Percentiles rank a stretch among this genome's conserved stretches.
Conservation (phyloP, 805 yeast genomes). For the Saturnispora quitensis region DNA sequence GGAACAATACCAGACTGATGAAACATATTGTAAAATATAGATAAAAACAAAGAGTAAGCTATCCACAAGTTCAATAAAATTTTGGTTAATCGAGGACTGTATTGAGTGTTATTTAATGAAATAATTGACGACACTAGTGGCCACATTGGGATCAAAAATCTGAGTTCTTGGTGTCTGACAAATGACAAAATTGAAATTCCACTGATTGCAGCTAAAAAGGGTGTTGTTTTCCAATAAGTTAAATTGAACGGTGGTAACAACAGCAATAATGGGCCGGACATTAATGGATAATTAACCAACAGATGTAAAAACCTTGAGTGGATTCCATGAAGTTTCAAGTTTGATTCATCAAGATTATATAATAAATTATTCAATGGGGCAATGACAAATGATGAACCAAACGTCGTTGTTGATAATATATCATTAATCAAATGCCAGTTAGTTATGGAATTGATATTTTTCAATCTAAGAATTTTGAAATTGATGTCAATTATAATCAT, state of each 20-base stretch:
- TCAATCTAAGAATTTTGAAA: constrained; percentile 1
- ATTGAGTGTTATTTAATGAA: constrained; percentile 7
- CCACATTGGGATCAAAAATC: constrained; percentile 71
- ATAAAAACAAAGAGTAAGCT: constrained; percentile 50
- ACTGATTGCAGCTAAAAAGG: constrained; percentile 52
- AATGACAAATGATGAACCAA: constrained; percentile 31
- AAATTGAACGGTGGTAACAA: constrained; percentile 35
- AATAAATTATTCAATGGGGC: constrained; percentile 71
- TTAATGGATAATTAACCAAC: constrained; percentile 64
- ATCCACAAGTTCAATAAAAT: constrained; percentile 41
- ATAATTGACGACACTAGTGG: constrained; percentile 61
- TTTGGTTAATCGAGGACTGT: constrained; percentile 12
- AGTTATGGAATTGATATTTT: background rate
- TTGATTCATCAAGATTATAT: constrained; percentile 54
- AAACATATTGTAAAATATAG: constrained; percentile 61
- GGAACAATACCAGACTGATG: constrained; percentile 91
- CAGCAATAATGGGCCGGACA: constrained; percentile 66
- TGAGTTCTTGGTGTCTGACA: constrained; percentile 88
- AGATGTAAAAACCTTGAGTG: constrained; percentile 75
- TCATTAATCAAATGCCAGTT: background rate
- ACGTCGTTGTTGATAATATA: background rate
- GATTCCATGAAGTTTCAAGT: constrained; percentile 70
- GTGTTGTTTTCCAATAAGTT: constrained; percentile 39
- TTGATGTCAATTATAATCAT: background rate
- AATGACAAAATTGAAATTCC: constrained; percentile 55